Conservation (phyloP, 176 grass and related monocot genomes). For the Tuctoria greenei region DNA sequence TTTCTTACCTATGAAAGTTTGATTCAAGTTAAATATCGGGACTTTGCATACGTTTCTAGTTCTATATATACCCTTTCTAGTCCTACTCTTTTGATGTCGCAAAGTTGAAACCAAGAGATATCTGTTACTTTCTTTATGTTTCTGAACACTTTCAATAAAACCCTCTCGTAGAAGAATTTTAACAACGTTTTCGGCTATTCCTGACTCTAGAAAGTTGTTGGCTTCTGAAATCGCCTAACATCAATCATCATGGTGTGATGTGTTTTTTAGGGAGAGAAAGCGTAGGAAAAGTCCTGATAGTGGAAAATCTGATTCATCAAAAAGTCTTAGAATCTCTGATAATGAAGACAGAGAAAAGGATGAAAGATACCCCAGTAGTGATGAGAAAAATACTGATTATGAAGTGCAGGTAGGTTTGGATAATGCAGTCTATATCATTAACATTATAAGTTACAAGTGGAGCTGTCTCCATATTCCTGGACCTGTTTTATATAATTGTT, state of each 20-base stretch:
- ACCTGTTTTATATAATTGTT: conserved; percentile 26
- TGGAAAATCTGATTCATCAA: conserved; percentile 56
- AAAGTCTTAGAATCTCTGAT: conserved; percentile 63
- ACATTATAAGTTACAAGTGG: conserved; percentile 4
- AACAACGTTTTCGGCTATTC: too few relatives aligned
- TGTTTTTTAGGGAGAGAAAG: conserved; percentile 56
- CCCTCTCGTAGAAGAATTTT: too few relatives aligned
- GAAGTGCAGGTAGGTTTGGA: conserved; percentile 65
- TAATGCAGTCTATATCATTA: conserved; percentile 20
- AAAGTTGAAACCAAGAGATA: too few relatives aligned
- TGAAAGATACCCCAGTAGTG: conserved; percentile 33
- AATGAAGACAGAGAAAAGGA: conserved; percentile 51
- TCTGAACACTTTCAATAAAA: too few relatives aligned
- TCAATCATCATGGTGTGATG: conserved; percentile 24
- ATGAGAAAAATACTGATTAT: conserved; percentile 54
- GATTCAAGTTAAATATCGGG: conserved; percentile 5
- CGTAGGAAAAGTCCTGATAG: conserved; percentile 51
- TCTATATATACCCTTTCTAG: too few relatives aligned
- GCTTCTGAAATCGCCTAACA: conserved; percentile 14
- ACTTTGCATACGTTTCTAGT: neutral
- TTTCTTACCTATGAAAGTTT: conserved; percentile 3
- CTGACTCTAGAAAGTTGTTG: conserved; percentile 16
- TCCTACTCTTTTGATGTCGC: too few relatives aligned
- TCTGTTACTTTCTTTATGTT: too few relatives aligned
- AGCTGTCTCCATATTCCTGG: conserved; percentile 3